Evolutionary conservation across 768 basidiomycete genomes (phyloP), one percentile per base, ranked within the genome.

Genomic region (Suillus alpinus): DNA sequence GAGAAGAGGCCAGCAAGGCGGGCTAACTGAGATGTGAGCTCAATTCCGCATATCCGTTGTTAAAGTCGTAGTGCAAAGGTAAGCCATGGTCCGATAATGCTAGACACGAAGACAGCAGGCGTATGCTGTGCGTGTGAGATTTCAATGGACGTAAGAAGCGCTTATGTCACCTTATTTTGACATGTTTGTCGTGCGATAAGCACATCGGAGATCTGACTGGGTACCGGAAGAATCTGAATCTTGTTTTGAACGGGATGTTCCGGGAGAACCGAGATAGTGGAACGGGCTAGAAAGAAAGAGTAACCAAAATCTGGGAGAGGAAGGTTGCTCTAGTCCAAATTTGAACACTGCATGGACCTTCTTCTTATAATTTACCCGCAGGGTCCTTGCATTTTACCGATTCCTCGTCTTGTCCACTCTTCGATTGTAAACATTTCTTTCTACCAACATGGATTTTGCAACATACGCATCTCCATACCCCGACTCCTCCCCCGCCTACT

Each of bases 391-490:
- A 69, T 53, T 57, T 44, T 43, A 53, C 26, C 51, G 55, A 62
- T 66, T 64, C 43, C 65, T 58, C 65, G 40, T 61, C 59, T 67
- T 43, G n/a, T 20, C 14, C n/a, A n/a, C n/a, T 49, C 47, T 49
- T 46, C 46, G 26, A 23, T 46, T 46, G 14, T 49, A 29, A 16
- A 47, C 46, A 32, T 47, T 47, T 4, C 31, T 34, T n/a, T 37
- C 29, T 14, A 46, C 50, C 47, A 47, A 23, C 62, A 81, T 81
- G 80, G 80, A 82, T 69, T 89, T 87, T 73, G 86, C 88, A 77
- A 73, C 78, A 7, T 88, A 86, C 74, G 76, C 83, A 56, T 80
- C 74, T 37, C 46, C 58, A 7, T 65, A 64, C 34, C 16, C 63
- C 8, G 40, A 64, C 56, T 55, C 59, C 0, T 63, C 64, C 0